Base-by-base conservation (phyloP, 768 basidiomycete genomes). In the Boletus subcaerulescens region DNA sequence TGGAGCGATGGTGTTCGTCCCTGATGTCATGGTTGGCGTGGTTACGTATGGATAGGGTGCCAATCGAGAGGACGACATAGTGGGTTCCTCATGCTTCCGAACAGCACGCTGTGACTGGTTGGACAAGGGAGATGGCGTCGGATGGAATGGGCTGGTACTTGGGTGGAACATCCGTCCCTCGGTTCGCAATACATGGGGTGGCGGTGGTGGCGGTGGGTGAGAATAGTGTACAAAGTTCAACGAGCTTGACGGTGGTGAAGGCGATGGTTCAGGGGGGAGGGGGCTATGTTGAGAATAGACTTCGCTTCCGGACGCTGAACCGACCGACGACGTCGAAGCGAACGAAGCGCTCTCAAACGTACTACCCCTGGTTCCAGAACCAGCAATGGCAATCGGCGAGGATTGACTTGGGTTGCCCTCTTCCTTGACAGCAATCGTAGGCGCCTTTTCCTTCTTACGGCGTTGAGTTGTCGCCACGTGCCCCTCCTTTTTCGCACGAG, bases 401-500 rank as follows among this genome's bases (percentile, higher is more conserved):
- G 70, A 59, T 58, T 68, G 70, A n/a, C 68, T 50, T 15, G 55
- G 39, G 49, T 40, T 55, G 31, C 36, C 35, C 42, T 71, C 68
- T 49, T 71, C 69, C 50, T 73, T 71, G 60, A 48, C 38, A 24
- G 41, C 24, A 13, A 62, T 60, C 62, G 63, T 52, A 54, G 58
- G 46, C 61, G 67, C 58, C 61, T 87, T 86, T 49, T 89, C 87
- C 54, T 72, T 72, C 70, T 89, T 87, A 55, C 83, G 77, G 36
- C 87, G 82, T 66, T 83, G 79, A 12, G 65, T 63, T 7, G 76
- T 59, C 17, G 73, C 73, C 55, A 74, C 73, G 61, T 81, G 77
- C 17, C 86, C 92, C 72, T 89, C 90, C 68, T 91, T 91, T 75
- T 94, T 94, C 53, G 92, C 92, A 64, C 89, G 83, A 50, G 89